Conservation (phyloP, 1,139 yeast genomes). For the Meyerozyma elateridarum region DNA sequence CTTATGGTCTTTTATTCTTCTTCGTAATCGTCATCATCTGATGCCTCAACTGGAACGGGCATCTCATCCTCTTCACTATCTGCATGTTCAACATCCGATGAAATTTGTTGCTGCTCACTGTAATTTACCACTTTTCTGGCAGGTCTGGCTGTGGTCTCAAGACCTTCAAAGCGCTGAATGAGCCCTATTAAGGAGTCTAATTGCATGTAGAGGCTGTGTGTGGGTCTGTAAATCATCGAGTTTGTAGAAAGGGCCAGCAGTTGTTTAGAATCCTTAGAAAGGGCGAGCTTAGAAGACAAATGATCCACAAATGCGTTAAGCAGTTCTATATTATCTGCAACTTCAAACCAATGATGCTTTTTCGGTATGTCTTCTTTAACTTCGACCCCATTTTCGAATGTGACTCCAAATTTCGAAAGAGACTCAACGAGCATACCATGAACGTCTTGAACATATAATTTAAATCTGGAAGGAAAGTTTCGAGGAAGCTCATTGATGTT, state of each 20-base stretch:
- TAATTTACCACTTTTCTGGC: slow-evolving; percentile 12
- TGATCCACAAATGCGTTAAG: slow-evolving; percentile 27
- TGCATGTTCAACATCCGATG: slow-evolving; percentile 8
- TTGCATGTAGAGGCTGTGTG: slow-evolving; percentile 19
- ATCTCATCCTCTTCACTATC: slow-evolving; percentile 15
- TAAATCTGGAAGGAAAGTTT: slow-evolving; percentile 34
- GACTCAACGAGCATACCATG: slow-evolving; percentile 29
- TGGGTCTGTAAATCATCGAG: slow-evolving; percentile 25
- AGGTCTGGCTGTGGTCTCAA: slow-evolving; percentile 1
- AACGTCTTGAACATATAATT: slow-evolving; percentile 49
- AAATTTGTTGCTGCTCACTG: slow-evolving; percentile 10
- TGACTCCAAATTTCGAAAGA: slow-evolving; percentile 29
- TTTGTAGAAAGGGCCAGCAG: slow-evolving; percentile 16
- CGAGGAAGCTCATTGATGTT: slow-evolving; percentile 16
- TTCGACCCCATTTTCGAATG: slow-evolving; percentile 30
- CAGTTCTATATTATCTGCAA: slow-evolving; percentile 34
- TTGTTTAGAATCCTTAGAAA: slow-evolving; percentile 8
- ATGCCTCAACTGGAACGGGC: not conserved
- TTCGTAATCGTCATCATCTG: slow-evolving; percentile 11
- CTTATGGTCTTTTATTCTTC: slow-evolving; percentile 1
- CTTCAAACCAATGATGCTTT: slow-evolving; percentile 36
- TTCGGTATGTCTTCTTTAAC: slow-evolving; percentile 9
- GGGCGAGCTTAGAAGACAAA: slow-evolving; percentile 20
- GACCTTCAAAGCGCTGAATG: slow-evolving; percentile 8
- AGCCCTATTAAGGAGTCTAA: slow-evolving; percentile 9